Conservation (phyloP, 2,329 filamentous ascomycete species). For the Scytalidium lignicola region DNA sequence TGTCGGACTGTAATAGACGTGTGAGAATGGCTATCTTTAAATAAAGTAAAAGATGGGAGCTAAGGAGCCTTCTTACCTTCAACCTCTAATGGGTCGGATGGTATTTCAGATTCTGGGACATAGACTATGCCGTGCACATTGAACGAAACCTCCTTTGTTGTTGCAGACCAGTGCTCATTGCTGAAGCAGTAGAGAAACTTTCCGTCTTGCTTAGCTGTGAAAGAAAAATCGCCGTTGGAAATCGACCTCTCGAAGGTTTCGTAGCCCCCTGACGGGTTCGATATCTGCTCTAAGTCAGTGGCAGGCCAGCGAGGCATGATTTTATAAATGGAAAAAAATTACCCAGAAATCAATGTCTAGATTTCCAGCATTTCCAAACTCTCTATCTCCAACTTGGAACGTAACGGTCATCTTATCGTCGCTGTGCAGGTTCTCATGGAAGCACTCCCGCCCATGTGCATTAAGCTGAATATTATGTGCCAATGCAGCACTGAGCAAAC, state of each 20-base stretch:
- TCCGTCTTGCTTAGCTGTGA: slow-evolving; percentile 78
- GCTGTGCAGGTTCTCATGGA: slow-evolving; percentile 86
- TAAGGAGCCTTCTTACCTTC: slow-evolving; percentile 58
- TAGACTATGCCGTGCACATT: slow-evolving; percentile 99
- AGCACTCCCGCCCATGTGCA: slow-evolving; percentile 93
- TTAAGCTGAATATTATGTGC: slow-evolving; percentile 96
- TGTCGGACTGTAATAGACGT: slow-evolving; percentile 58
- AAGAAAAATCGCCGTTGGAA: slow-evolving; percentile 89
- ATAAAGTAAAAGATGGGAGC: background rate
- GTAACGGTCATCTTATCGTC: slow-evolving; percentile 99
- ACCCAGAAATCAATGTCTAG: slow-evolving; percentile 99
- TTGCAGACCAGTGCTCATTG: slow-evolving; percentile 95
- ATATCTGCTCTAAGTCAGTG: slow-evolving; percentile 50
- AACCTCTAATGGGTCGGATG: slow-evolving; percentile 81
- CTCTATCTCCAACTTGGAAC: slow-evolving; percentile 94
- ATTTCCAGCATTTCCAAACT: slow-evolving; percentile 92
- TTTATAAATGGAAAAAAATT: slow-evolving; percentile 32
- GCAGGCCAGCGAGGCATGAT: background rate
- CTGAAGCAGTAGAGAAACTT: slow-evolving; percentile 97
- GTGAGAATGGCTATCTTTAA: slow-evolving; percentile 5
- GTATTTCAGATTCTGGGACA: slow-evolving; percentile 79
- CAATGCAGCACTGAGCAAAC: slow-evolving; percentile 47
- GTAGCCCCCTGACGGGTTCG: slow-evolving; percentile 70
- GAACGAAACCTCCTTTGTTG: slow-evolving; percentile 97
- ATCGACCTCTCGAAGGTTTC: slow-evolving; percentile 75